Evolutionary conservation across 148 eudicot species (phyloP).

Genomic region (Silene conica): DNA sequence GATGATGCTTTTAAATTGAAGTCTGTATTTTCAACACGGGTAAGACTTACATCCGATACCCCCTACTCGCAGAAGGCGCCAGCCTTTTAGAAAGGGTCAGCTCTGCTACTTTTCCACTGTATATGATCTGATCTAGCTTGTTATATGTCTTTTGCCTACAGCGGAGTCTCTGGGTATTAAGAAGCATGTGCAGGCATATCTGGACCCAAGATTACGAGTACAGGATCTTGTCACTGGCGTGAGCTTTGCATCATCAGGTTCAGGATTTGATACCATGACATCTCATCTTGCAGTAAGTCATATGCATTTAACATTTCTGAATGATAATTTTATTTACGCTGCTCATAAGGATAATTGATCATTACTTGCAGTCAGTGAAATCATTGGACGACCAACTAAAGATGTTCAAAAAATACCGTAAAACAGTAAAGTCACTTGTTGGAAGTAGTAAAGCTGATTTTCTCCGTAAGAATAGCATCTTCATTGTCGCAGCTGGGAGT

Average conservation of each 20-base stretch:
- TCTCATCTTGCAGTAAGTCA: constrained; percentile 38
- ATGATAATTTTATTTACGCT: neutral
- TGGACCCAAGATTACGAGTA: constrained; percentile 29
- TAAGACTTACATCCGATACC: neutral
- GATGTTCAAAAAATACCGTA: constrained; percentile 33
- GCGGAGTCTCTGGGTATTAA: constrained; percentile 44
- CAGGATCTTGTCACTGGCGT: constrained; percentile 62
- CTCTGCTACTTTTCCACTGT: too few relatives aligned
- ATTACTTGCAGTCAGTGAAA: constrained; percentile 19
- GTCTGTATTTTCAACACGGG: neutral
- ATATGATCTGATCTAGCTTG: too few relatives aligned
- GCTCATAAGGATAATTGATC: neutral
- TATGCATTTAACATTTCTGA: too few relatives aligned
- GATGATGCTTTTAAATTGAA: neutral
- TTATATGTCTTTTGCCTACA: constrained; percentile 13
- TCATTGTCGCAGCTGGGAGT: constrained; percentile 24
- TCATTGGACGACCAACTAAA: constrained; percentile 27
- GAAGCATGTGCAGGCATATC: constrained; percentile 43
- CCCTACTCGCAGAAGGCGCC: neutral
- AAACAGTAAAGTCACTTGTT: constrained; percentile 20
- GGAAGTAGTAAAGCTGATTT: constrained; percentile 29
- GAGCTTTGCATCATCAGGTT: constrained; percentile 67
- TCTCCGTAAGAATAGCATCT: constrained; percentile 25
- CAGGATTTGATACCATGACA: constrained; percentile 68
- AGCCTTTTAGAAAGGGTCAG: neutral